Percentiles rank a stretch among this genome's conserved stretches.
Evolutionary conservation across 345 rosid genomes (phyloP).

Genomic region (Pugionium cornutum): DNA sequence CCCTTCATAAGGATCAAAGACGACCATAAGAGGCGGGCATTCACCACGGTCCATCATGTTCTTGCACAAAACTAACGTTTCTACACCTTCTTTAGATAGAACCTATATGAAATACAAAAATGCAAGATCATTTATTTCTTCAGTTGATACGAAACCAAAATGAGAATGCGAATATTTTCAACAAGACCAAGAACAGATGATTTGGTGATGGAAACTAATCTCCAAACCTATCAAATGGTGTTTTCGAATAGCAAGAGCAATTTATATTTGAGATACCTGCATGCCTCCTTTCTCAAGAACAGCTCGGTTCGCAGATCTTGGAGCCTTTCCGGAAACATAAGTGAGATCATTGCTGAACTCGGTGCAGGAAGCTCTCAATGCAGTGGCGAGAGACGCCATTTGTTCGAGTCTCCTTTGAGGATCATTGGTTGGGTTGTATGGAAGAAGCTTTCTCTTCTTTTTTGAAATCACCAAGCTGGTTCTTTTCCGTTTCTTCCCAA

Average conservation of each 20-base stretch:
- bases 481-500: constrained; percentile 59
- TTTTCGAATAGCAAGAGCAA: background rate
- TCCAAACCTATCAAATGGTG: background rate
- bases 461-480: constrained; percentile 64
- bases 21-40: constrained; percentile 86
- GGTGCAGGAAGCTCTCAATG: constrained; percentile 64
- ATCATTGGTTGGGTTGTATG: constrained; percentile 68
- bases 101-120: constrained; percentile 46
- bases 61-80: constrained; percentile 72
- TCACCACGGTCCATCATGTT: constrained; percentile 77
- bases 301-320: constrained; percentile 65
- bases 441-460: constrained; percentile 71
- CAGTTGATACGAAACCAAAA: no score
- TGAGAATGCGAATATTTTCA: no score
- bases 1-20: constrained; percentile 87
- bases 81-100: constrained; percentile 71
- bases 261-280: constrained; percentile 58
- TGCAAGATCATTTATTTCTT: no score
- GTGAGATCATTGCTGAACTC: constrained; percentile 67
- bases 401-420: constrained; percentile 64
- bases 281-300: constrained; percentile 78
- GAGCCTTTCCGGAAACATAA: constrained; percentile 69
- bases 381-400: constrained; percentile 92
- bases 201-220: no score
- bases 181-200: no score